Evolutionary conservation across 805 yeast genomes (phyloP), one percentile per base, ranked within the genome.

Genomic region (Suhomyces faveliae): DNA sequence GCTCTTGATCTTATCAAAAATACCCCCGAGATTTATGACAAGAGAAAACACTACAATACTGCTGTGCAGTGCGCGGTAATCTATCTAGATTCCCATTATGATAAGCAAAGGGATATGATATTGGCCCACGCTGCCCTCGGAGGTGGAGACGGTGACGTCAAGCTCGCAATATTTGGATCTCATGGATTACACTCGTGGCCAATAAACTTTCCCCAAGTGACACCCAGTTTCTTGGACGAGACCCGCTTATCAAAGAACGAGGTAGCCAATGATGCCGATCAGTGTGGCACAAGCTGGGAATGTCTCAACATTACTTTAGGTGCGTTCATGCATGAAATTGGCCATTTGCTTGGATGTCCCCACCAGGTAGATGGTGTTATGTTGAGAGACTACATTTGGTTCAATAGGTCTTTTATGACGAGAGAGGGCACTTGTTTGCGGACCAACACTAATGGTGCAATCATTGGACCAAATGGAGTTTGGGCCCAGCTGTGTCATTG

Each of bases 161-260:
- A 83, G 53, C 67, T 94, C 46, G 98, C 96, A 1, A 89, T 94
- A 8, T 92, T 91, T 66, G 99, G 99, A 5, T 84, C 96, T 5
- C 98, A 94, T 60, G 94, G 96, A 0, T 55, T 89, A 10, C 91
- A 87, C 63, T 80, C 96, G 1, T 94, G 96, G 95, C 98, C 99
- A n/a, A 66, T 78, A n/a, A 79, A 78, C 48, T 73, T 89, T 51
- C 94, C 89, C 49, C 84, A 83, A 33, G 64, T 94, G 3, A 79
- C 79, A 4, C 79, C 84, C 0, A 70, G 81, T 24, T 89, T 91
- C 56, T 69, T 83, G 20, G 97, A 94, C 60, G 76, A 77, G n/a
- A 85, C 94, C 0, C 75, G 61, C 12, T 72, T 87, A 7, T 78
- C 82, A 46, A 78, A 73, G 0, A 62, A 62, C 1, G 87, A 87